Base-by-base conservation (phyloP, 2,329 filamentous ascomycete genomes). In the Epicoccum nigrum region DNA sequence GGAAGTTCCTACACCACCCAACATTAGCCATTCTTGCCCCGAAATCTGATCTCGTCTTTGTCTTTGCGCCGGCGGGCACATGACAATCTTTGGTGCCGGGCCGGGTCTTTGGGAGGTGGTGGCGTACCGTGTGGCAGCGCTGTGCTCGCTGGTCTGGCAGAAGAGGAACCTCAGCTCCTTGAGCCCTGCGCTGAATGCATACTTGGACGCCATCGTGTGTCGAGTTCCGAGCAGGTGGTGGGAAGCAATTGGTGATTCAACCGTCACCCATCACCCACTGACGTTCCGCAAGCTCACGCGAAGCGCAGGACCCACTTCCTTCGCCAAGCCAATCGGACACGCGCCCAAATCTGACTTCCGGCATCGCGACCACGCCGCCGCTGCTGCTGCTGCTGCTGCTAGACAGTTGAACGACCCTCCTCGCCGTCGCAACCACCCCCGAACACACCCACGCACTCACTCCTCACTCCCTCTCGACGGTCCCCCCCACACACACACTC, bases 121-220 rank as follows among this genome's bases (percentile, higher is more conserved):
- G 60, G 17, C 70, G 71, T 81, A 96, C 94, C 94, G 87, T 59
- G 90, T 88, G 58, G 90, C 87, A 69, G 90, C 89, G 81, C 93
- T 96, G 73, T 91, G 87, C 74, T 96, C 89, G 62, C 89, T 90
- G 45, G 90, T 92, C 79, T 97, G 93, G 82, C 94, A 97, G 80
- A 97, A 93, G 68, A 96, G 83, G 80, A 99, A 99, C 74, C 94
- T 89, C 74, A 99, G 83, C 83, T 99, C 94, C 83, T 92, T 96
- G 74, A 99, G 83, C 62, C 86, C 81, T 76, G 91, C 88, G 64
- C 86, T 84, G 79, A 99, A 99, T 67, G 86, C 90, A 80, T 96
- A 97, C 83, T 94, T 96, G 78, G 83, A 81, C 65, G 92, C 90
- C 94, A 97, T 97, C 61, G 64, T 81, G 71, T 38, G 28, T 44